Evolutionary conservation across 2,329 filamentous ascomycete genomes (phyloP).

Genomic region (Metarhizium album): DNA sequence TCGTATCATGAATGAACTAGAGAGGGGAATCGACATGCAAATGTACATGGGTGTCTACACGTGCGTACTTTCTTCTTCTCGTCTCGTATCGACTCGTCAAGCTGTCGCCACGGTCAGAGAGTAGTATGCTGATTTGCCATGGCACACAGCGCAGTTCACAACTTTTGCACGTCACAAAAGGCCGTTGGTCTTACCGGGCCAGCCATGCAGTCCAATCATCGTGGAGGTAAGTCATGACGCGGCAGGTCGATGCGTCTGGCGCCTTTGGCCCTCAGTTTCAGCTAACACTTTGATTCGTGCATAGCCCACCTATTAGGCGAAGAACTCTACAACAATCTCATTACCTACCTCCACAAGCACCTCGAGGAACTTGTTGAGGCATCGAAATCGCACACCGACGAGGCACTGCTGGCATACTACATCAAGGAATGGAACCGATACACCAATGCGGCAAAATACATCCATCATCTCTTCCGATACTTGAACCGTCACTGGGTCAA

Average conservation of each 20-base stretch:
- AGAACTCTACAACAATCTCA: constrained; percentile 87
- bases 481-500: constrained; percentile 99
- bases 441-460: constrained; percentile 91
- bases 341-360: constrained; percentile 71
- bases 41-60: constrained; percentile 98
- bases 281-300: background rate
- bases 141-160: constrained; percentile 67
- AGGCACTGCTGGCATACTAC: constrained; percentile 84
- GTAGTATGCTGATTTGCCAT: constrained; percentile 1
- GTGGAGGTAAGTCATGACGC: constrained; percentile 46
- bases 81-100: background rate
- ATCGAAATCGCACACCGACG: constrained; percentile 74
- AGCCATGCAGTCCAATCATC: constrained; percentile 28
- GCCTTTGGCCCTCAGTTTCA: background rate
- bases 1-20: constrained; percentile 86
- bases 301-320: constrained; percentile 87
- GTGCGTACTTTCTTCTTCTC: constrained; percentile 38
- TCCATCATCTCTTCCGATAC: constrained; percentile 93
- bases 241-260: background rate
- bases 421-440: constrained; percentile 96
- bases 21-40: constrained; percentile 87
- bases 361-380: constrained; percentile 59
- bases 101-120: background rate
- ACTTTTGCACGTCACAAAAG: constrained; percentile 98
- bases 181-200: constrained; percentile 52